Evolutionary conservation across 2,329 filamentous ascomycete species (phyloP), one percentile per base, ranked within the genome.

Genomic region (Penicillium sp.): DNA sequence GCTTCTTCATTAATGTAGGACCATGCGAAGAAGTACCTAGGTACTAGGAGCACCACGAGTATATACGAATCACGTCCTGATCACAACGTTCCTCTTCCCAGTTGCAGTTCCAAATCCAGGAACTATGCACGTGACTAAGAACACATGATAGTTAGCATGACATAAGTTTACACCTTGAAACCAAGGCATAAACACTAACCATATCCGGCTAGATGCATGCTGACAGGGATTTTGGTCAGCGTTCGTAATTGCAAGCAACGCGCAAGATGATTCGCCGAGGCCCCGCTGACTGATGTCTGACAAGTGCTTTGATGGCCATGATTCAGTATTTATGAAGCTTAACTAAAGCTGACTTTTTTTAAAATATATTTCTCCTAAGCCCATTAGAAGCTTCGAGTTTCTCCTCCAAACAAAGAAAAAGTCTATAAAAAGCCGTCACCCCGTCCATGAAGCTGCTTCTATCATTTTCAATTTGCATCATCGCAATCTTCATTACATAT

Each of bases 381-480:
- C 5, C 16, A 61, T 63, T 51, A 23, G 51, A 45, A 69, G 58
- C 63, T 58, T 55, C 58, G 28, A 54, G 14, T 46, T n/a, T n/a
- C n/a, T n/a, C n/a, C n/a, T n/a, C n/a, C n/a, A n/a, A n/a, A n/a
- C n/a, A n/a, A n/a, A n/a, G n/a, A n/a, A n/a, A n/a, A n/a, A n/a
- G 7, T n/a, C 52, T 71, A 75, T 73, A 74, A 72, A 72, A 61
- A 63, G 45, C 54, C 51, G 18, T 36, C 28, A 31, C 51, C 52
- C 26, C 52, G 49, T 61, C 64, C 56, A 75, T 75, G 73, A 74
- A 63, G 65, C 49, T 72, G 13, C 55, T 75, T 54, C 54, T 73
- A 18, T 67, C 73, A 51, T 55, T 73, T 69, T 58, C 70, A 56
- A 70, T 74, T 67, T 73, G 67, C 66, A 67, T 72, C 59, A 62